A percentile compares a stretch with the other conserved stretches of the same genome.
Conservation (phyloP, 2,329 filamentous ascomycete genomes). For the Talaromyces atroroseus region DNA sequence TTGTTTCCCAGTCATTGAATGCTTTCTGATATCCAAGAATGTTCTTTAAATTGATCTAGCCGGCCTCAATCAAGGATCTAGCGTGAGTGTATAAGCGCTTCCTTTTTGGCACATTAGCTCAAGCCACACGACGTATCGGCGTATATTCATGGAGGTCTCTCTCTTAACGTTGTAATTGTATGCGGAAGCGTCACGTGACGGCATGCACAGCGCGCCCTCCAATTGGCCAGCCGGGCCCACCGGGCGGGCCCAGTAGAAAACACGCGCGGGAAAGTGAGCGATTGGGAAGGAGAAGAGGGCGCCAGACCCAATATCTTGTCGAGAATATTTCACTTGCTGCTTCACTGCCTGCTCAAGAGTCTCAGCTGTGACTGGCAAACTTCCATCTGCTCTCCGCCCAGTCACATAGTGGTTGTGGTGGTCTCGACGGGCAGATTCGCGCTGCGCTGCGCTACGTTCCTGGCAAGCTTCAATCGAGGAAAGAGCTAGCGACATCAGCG, state of each 20-base stretch:
- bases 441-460: conserved; percentile 8
- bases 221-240: neutral
- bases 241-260: neutral
- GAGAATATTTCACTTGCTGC: neutral
- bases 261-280: neutral
- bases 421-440: neutral
- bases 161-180: neutral
- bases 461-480: conserved; percentile 11
- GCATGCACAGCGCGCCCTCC: neutral
- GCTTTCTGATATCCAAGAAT: conserved; percentile 8
- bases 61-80: neutral
- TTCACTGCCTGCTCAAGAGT: neutral
- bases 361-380: neutral
- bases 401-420: conserved; percentile 1
- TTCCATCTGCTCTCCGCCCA: neutral
- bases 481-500: conserved; percentile 9
- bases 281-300: conserved; percentile 14
- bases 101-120: neutral
- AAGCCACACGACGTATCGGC: too few relatives aligned
- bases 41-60: conserved; percentile 3
- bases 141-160: too few relatives aligned
- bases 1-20: neutral
- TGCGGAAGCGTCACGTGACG: neutral
- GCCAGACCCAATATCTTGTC: neutral
- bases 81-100: neutral